A percentile compares a stretch with the other conserved stretches of the same genome.
Evolutionary conservation across 192 early-diverging fungal species (phyloP).

Genomic region (Cladochytrium replicatum): DNA sequence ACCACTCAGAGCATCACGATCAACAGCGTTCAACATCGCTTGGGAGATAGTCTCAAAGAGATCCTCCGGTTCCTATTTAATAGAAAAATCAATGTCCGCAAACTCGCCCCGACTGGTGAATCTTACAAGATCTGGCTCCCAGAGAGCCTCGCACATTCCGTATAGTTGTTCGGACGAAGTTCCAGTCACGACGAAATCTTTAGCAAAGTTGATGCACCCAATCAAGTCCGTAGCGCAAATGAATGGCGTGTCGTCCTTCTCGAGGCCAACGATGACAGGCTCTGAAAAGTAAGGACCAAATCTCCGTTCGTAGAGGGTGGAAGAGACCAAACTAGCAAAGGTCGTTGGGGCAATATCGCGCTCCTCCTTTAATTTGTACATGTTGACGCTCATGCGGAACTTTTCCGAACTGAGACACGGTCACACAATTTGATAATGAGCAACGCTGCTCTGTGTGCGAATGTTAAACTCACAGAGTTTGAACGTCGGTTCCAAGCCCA

Average conservation of each 20-base stretch:
- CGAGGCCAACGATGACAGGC: constrained; percentile 90
- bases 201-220: constrained; percentile 84
- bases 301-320: constrained; percentile 90
- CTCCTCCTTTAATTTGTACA: constrained; percentile 94
- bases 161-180: constrained; percentile 79
- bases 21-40: constrained; percentile 84
- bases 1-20: constrained; percentile 87
- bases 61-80: constrained; percentile 82
- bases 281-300: constrained; percentile 95
- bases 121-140: constrained; percentile 90
- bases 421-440: constrained; percentile 9
- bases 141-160: constrained; percentile 94
- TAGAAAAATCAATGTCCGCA: no score
- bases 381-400: constrained; percentile 88
- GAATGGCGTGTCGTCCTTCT: constrained; percentile 80
- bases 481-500: constrained; percentile 92
- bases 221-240: constrained; percentile 93
- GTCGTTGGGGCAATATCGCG: constrained; percentile 91
- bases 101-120: background rate
- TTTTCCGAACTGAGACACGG: constrained; percentile 53
- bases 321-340: constrained; percentile 85
- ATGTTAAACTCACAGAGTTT: constrained; percentile 81
- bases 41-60: constrained; percentile 97
- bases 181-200: constrained; percentile 92
- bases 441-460: no score